phyloP scores from a whole-genome alignment of 371 early-diverging fungal genomes.

The Mucor irregularis region DNA sequence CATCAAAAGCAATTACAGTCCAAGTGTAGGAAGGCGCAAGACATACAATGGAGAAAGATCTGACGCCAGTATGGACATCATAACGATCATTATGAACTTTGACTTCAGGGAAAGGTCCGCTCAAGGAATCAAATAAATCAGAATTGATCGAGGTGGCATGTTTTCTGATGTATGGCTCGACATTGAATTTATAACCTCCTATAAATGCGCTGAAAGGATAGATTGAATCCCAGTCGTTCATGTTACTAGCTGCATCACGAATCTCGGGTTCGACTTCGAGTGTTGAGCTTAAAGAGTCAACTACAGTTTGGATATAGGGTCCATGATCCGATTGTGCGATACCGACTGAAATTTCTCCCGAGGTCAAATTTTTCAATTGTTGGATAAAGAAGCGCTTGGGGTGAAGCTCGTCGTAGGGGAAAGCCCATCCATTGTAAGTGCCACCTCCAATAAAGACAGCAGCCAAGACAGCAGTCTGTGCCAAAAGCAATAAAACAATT shows the following conservation, averaged over 20 bases:
- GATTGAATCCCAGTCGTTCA: conserved; percentile 63
- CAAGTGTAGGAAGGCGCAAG: conserved; percentile 64
- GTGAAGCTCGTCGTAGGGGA: conserved; percentile 67
- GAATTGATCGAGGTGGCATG: conserved; percentile 4
- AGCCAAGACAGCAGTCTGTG: conserved; percentile 43
- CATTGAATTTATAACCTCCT: conserved; percentile 62
- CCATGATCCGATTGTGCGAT: conserved; percentile 69
- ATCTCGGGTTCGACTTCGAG: conserved; percentile 38
- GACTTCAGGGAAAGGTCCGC: conserved; percentile 44
- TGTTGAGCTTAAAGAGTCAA: conserved; percentile 42
- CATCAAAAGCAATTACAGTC: conserved; percentile 69
- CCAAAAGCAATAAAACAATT: conserved; percentile 32
- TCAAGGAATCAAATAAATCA: conserved; percentile 23
- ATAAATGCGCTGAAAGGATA: conserved; percentile 74
- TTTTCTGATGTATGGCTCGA: conserved; percentile 49
- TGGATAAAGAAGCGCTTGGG: conserved; percentile 67
- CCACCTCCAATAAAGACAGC: conserved; percentile 41
- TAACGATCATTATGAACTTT: conserved; percentile 50
- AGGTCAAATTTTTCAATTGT: conserved; percentile 65
- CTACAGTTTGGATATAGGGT: conserved; percentile 51
- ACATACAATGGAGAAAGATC: conserved; percentile 55
- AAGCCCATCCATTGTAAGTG: conserved; percentile 36
- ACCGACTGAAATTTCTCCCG: conserved; percentile 57
- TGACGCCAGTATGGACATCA: conserved; percentile 50
- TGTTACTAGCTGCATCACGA: conserved; percentile 34